Evolutionary conservation across 2,329 filamentous ascomycete species (phyloP), one percentile per base, ranked within the genome.

Genomic region (Berkeleyomyces basicola): DNA sequence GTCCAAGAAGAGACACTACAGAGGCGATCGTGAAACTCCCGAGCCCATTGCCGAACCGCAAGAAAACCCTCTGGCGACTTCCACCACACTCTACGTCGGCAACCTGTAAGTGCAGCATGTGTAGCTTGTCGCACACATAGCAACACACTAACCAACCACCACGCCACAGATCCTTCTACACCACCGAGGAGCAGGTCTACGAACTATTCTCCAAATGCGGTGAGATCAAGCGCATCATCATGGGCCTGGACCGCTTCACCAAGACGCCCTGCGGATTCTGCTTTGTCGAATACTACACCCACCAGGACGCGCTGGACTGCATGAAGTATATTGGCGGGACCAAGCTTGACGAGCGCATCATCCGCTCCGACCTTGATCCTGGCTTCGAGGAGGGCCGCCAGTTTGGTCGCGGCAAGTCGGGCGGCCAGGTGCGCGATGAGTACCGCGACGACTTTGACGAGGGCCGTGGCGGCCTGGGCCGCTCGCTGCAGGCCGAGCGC

Each of bases 201-300:
- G 92, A 97, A 75, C 83, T 96, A 58, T 96, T 96, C 74, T 85
- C 87, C 65, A 96, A 96, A 79, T 92, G 90, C 74, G 93, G 93
- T 70, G 93, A 97, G 77, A 95, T 99, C 76, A 99, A 99, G 77
- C 88, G 93, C 37, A 83, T 99, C 58, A 84, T 99, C 67, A 99
- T 99, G 93, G 93, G 93, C 59, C 83, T 99, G 61, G 93, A 99
- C 73, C 87, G 93, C 64, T 96, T 93, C 78, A 88, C 87, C 74
- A 99, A 99, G 78, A 99, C 93, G 0, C 93, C 93, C 1, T 99
- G 93, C 74, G 93, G 93, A 47, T 99, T 99, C 79, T 99, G 93
- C 79, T 99, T 99, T 71, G 93, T 99, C 70, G 93, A 99, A 76
- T 99, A 99, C 77, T 97, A 96, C 78, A 96, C 86, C 39, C 93